Conservation (phyloP, 2,329 filamentous ascomycete genomes). For the Ambrosiella cleistominuta region DNA sequence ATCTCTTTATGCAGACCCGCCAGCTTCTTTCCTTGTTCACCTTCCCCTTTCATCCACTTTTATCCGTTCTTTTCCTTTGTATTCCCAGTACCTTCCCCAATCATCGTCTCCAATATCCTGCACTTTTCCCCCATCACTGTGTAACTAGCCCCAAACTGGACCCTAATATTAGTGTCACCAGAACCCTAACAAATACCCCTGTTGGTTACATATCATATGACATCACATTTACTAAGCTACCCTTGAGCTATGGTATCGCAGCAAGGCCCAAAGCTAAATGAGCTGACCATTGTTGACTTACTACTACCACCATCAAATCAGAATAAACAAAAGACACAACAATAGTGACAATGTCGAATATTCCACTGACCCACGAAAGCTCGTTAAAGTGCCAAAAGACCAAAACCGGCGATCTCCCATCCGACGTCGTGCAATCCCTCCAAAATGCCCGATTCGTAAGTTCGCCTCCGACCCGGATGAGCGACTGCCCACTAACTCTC, state of each 20-base stretch:
- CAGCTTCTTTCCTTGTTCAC: not conserved
- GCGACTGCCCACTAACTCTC: not conserved
- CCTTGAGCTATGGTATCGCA: not conserved
- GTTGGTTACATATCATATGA: not conserved
- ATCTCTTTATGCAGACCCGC: no score
- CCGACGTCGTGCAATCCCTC: conserved; percentile 76
- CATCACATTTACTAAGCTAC: not conserved
- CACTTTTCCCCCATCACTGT: no score
- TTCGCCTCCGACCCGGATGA: conserved; percentile 19
- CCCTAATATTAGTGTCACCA: not conserved
- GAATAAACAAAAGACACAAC: not conserved
- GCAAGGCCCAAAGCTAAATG: not conserved
- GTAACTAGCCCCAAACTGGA: no score
- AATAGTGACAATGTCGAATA: conserved; percentile 30
- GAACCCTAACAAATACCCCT: not conserved
- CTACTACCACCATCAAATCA: not conserved
- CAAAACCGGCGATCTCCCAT: conserved; percentile 51
- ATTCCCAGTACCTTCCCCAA: no score
- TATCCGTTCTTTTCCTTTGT: not conserved
- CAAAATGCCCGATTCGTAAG: conserved; percentile 87
- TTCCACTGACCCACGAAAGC: conserved; percentile 58
- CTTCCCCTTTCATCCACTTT: not conserved
- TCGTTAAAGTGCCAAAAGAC: conserved; percentile 50
- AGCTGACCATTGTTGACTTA: not conserved
- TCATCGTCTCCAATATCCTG: no score